phyloP scores from a whole-genome alignment of 441 rosid species.

The Populus hybrid region DNA sequence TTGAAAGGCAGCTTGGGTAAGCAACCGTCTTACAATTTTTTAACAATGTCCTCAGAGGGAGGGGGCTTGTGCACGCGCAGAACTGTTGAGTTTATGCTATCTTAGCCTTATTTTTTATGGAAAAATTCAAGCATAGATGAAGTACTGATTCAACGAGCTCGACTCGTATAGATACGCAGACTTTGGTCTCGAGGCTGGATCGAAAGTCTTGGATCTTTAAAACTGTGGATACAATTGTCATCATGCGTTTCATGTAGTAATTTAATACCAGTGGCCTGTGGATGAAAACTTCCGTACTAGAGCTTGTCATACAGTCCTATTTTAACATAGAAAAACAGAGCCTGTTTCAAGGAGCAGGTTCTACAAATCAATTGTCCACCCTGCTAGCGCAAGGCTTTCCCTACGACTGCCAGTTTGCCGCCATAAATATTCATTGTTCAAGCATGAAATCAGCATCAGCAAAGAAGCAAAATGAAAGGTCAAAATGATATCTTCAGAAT shows the following conservation, averaged over 20 bases:
- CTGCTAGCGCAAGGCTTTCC: background rate
- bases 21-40: background rate
- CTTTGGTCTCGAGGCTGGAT: too few species aligned
- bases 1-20: background rate
- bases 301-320: background rate
- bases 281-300: background rate
- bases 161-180: background rate
- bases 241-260: background rate
- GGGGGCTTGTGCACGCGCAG: background rate
- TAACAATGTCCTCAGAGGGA: background rate
- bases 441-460: background rate
- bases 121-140: background rate
- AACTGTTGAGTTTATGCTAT: background rate
- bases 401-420: background rate
- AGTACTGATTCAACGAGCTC: background rate
- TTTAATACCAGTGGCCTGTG: background rate
- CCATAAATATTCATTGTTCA: background rate
- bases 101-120: background rate
- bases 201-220: background rate
- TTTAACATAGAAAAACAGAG: background rate
- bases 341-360: background rate
- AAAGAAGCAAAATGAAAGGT: background rate
- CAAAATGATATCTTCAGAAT: background rate
- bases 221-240: background rate
- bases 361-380: background rate